phyloP scores from a whole-genome alignment of 768 basidiomycete genomes.

The Tylopilus cervinicoccineus region DNA sequence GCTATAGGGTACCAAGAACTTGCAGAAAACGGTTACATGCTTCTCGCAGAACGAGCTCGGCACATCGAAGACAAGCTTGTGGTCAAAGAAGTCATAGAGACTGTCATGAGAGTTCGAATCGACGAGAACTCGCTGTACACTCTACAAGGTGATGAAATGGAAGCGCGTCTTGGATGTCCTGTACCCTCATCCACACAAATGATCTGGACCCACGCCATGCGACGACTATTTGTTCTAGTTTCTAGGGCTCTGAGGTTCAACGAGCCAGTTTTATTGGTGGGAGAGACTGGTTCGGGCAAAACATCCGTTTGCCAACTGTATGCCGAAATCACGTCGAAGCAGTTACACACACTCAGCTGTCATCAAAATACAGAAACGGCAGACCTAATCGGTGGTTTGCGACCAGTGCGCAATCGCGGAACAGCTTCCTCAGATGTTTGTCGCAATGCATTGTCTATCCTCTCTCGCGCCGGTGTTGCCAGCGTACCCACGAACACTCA shows the following conservation, averaged over 20 bases:
- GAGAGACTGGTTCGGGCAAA: conserved; percentile 96
- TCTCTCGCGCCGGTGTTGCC: conserved; percentile 41
- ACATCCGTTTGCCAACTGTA: conserved; percentile 94
- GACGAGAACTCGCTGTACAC: conserved; percentile 70
- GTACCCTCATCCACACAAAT: conserved; percentile 43
- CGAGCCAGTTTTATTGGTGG: conserved; percentile 93
- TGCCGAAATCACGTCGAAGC: conserved; percentile 59
- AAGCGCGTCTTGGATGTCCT: conserved; percentile 54
- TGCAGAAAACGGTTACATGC: conserved; percentile 96
- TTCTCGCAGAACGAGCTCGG: conserved; percentile 87
- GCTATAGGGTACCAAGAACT: conserved; percentile 89
- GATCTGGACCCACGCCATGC: conserved; percentile 94
- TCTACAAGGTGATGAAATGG: conserved; percentile 42
- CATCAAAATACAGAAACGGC: conserved; percentile 99
- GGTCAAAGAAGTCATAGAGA: conserved; percentile 92
- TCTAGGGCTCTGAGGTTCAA: conserved; percentile 84
- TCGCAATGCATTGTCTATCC: conserved; percentile 38
- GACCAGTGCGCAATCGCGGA: conserved; percentile 78
- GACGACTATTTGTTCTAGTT: conserved; percentile 79
- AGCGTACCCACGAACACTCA: conserved; percentile 20
- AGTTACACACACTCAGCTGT: conserved; percentile 78
- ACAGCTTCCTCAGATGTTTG: conserved; percentile 48
- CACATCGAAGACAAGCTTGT: conserved; percentile 79
- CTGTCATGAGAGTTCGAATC: conserved; percentile 81
- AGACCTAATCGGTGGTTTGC: conserved; percentile 89